phyloP scores from a whole-genome alignment of 306 rosid species.

The Quercus dentata region DNA sequence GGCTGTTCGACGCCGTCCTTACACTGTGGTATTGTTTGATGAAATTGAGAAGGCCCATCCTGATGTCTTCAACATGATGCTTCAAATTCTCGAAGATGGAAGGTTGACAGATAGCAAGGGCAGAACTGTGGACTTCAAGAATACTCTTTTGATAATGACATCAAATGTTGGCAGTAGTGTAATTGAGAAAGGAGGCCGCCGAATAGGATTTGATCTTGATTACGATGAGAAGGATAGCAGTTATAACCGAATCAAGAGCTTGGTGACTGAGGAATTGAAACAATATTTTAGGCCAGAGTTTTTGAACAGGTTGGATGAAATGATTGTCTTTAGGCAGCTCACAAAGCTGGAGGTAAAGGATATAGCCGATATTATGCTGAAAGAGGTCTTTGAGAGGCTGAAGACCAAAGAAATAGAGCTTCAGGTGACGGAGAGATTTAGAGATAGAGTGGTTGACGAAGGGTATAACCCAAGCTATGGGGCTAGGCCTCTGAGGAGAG shows the following conservation, averaged over 20 bases:
- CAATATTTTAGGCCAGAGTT: slow-evolving; percentile 94
- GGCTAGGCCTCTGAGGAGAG: slow-evolving; percentile 96
- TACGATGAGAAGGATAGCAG: slow-evolving; percentile 93
- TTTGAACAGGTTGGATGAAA: slow-evolving; percentile 88
- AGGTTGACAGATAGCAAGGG: slow-evolving; percentile 96
- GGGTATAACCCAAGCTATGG: slow-evolving; percentile 97
- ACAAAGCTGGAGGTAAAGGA: slow-evolving; percentile 94
- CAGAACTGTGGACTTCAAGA: slow-evolving; percentile 94
- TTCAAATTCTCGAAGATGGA: slow-evolving; percentile 94
- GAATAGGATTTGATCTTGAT: slow-evolving; percentile 82
- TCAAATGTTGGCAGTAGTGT: slow-evolving; percentile 97
- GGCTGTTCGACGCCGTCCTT: slow-evolving; percentile 95
- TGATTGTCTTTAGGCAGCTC: slow-evolving; percentile 93
- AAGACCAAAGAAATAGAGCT: slow-evolving; percentile 75
- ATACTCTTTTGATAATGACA: slow-evolving; percentile 93
- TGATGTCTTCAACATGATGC: slow-evolving; percentile 97
- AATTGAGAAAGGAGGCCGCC: slow-evolving; percentile 93
- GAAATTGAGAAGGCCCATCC: slow-evolving; percentile 99
- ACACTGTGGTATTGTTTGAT: slow-evolving; percentile 89
- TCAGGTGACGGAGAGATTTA: slow-evolving; percentile 89
- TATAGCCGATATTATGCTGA: slow-evolving; percentile 89
- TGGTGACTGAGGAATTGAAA: slow-evolving; percentile 90
- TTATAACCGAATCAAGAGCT: slow-evolving; percentile 83
- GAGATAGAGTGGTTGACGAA: slow-evolving; percentile 89
- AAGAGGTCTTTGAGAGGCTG: slow-evolving; percentile 89